Evolutionary conservation across 2,329 filamentous ascomycete genomes (phyloP), one percentile per base, ranked within the genome.

Genomic region (Onygena corvina): DNA sequence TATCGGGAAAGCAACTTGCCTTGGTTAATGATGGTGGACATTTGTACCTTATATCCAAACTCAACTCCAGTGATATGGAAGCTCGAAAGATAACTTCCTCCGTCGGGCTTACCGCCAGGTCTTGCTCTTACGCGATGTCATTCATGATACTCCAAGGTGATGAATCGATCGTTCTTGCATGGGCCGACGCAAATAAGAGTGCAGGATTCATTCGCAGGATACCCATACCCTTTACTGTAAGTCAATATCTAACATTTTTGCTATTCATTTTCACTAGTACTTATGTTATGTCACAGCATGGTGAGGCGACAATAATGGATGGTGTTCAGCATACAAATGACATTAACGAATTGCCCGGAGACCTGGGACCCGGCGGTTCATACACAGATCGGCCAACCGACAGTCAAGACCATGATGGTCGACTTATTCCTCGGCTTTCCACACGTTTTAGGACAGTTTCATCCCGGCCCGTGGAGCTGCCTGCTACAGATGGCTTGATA

Each of bases 11-110:
- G 31, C 64, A 68, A n/a, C 52, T 70, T 6, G 66, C 63, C 7
- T 56, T 69, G 54, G 66, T 70, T 1, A 69, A 70, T 47, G 65
- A 68, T 49, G 67, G 64, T 47, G 67, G 67, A 2, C 56, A 67
- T 52, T 49, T 70, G 2, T 70, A 67, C 50, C 59, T 66, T 27
- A 61, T 67, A 2, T 63, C 62, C 1, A 66, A 61, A 34, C 54
- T 70, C 3, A 66, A 68, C 52, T 65, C 67, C 2, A 68, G 53
- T 35, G 63, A 64, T 1, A 60, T 69, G 54, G 64, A 69, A 23
- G 58, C 67, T 12, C 59, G 61, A 21, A 61, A 62, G 14, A 56
- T 66, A 12, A 65, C 66, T 5, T 62, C 58, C 2, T 64, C 64
- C 1, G 65, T 57, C 42, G 66, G 68, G 53, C 56, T 69, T 2